Conservation (phyloP, 1,284 basidiomycete species). For the Apiotrichum siamense region DNA sequence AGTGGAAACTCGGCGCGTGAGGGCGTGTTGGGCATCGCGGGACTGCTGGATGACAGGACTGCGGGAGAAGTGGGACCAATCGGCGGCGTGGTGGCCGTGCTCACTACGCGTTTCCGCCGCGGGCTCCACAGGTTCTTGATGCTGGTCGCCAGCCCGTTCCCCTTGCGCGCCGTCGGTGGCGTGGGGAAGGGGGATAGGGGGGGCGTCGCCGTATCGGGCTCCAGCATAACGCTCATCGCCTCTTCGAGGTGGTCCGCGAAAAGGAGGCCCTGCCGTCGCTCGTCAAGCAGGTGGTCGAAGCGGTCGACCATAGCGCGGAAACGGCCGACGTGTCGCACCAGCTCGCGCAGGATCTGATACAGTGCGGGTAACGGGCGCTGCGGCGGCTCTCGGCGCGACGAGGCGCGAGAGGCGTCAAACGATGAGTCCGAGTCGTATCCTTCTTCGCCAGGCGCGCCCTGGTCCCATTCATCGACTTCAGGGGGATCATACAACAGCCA, state of each 20-base stretch:
- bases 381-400: background rate
- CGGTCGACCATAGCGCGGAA: slow-evolving; percentile 49
- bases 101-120: background rate
- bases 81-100: background rate
- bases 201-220: background rate
- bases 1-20: background rate
- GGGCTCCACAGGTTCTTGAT: slow-evolving; percentile 58
- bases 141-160: slow-evolving; percentile 46
- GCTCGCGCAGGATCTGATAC: slow-evolving; percentile 68
- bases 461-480: slow-evolving; percentile 36
- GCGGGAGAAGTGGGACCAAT: background rate
- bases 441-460: slow-evolving; percentile 45
- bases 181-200: background rate
- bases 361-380: slow-evolving; percentile 55
- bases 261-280: slow-evolving; percentile 79
- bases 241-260: slow-evolving; percentile 91
- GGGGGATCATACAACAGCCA: slow-evolving; percentile 56
- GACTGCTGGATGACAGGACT: background rate
- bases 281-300: slow-evolving; percentile 77
- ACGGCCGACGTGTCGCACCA: slow-evolving; percentile 54
- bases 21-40: background rate
- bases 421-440: slow-evolving; percentile 29
- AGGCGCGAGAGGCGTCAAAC: background rate
- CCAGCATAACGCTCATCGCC: slow-evolving; percentile 68
- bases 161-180: slow-evolving; percentile 10